Evolutionary conservation across 352 stramenopile species (phyloP).

Genomic region (Globisporangium paroecandrum): DNA sequence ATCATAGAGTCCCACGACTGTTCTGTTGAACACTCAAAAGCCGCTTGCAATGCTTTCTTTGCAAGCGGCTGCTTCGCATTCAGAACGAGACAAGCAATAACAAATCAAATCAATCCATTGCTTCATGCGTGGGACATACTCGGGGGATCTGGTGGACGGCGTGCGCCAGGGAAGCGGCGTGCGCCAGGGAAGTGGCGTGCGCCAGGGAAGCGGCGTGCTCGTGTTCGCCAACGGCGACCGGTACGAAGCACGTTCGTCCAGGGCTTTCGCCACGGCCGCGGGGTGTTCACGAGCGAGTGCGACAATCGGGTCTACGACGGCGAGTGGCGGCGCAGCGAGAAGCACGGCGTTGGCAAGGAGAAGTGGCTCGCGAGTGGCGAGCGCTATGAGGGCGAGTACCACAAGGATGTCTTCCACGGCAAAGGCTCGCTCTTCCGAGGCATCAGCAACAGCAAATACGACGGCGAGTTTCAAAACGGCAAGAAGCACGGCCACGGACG

Average conservation of each 20-base stretch:
- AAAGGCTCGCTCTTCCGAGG: constrained; percentile 41
- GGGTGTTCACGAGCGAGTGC: constrained; percentile 52
- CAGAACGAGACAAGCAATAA: background rate
- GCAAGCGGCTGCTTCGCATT: background rate
- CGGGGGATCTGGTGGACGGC: constrained; percentile 48
- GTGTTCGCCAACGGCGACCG: constrained; percentile 62
- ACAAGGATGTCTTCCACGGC: constrained; percentile 53
- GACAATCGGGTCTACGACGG: constrained; percentile 52
- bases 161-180: constrained; percentile 50
- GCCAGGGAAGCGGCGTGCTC: constrained; percentile 46
- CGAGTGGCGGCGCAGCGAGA: constrained; percentile 52
- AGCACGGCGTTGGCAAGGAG: constrained; percentile 56
- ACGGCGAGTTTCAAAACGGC: constrained; percentile 52
- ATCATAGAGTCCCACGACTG: background rate
- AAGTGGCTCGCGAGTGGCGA: constrained; percentile 46
- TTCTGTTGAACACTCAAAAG: background rate
- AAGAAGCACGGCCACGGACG: constrained; percentile 50
- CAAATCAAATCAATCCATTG: background rate
- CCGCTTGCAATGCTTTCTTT: background rate
- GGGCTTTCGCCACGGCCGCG: constrained; percentile 55
- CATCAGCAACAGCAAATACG: constrained; percentile 46
- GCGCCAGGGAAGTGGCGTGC: no score
- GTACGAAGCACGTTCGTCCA: constrained; percentile 60
- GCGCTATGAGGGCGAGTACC: constrained; percentile 64
- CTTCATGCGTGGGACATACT: constrained; percentile 50